Evolutionary conservation across 495 filamentous ascomycete genomes (phyloP).

Genomic region (Lophiostoma macrostomum): DNA sequence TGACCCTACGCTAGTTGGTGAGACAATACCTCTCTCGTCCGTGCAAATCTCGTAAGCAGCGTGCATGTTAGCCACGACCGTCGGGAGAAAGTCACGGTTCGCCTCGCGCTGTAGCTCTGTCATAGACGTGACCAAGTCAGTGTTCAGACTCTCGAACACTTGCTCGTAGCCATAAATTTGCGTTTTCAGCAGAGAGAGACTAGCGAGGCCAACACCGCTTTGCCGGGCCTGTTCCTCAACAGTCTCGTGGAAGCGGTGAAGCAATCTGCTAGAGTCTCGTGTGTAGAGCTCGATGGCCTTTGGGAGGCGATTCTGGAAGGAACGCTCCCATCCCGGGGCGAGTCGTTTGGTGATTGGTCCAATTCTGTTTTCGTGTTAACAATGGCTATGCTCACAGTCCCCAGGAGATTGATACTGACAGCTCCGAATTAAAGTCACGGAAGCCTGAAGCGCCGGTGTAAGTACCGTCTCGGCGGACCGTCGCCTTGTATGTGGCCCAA

Average conservation of each 20-base stretch:
- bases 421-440: slow-evolving; percentile 52
- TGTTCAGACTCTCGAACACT: slow-evolving; percentile 40
- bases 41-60: slow-evolving; percentile 49
- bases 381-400: too few relatives aligned
- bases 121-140: slow-evolving; percentile 38
- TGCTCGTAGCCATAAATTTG: slow-evolving; percentile 49
- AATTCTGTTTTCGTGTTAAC: slow-evolving; percentile 22
- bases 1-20: neutral
- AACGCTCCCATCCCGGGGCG: slow-evolving; percentile 55
- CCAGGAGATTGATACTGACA: slow-evolving; percentile 35
- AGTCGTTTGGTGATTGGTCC: slow-evolving; percentile 55
- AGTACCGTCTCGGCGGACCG: slow-evolving; percentile 51
- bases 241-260: slow-evolving; percentile 46
- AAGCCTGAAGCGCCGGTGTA: slow-evolving; percentile 34
- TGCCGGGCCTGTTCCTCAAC: slow-evolving; percentile 42
- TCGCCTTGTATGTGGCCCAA: slow-evolving; percentile 63
- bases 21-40: slow-evolving; percentile 45
- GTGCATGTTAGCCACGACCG: slow-evolving; percentile 49
- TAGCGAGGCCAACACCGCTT: slow-evolving; percentile 39
- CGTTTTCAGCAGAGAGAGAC: slow-evolving; percentile 43
- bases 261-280: slow-evolving; percentile 20
- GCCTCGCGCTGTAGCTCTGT: slow-evolving; percentile 52
- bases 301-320: slow-evolving; percentile 50
- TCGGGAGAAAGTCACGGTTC: slow-evolving; percentile 55
- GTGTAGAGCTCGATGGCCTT: slow-evolving; percentile 37